Conservation (phyloP, 257 asterid species). For the Penstemon barbatus region DNA sequence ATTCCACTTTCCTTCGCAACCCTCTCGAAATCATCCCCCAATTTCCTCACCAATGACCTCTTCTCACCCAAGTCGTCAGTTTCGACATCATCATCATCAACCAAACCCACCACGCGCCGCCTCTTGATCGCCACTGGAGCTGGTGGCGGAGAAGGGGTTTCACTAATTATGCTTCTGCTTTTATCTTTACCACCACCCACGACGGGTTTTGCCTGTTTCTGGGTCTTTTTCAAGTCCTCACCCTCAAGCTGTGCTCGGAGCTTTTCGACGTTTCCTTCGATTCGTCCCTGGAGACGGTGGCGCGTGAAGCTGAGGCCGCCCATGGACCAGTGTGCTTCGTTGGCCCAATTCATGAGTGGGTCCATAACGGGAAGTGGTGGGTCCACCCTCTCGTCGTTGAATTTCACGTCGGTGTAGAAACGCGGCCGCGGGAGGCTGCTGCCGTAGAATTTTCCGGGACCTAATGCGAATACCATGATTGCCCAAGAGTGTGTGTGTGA, state of each 20-base stretch:
- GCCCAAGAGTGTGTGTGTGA: neutral
- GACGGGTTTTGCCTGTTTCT: conserved; percentile 6
- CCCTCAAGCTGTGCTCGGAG: conserved; percentile 63
- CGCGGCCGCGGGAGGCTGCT: conserved; percentile 89
- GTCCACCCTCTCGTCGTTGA: conserved; percentile 62
- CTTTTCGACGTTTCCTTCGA: conserved; percentile 73
- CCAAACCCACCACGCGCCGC: conserved; percentile 51
- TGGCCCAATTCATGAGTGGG: conserved; percentile 75
- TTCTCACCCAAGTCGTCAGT: conserved; percentile 31
- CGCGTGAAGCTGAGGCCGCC: conserved; percentile 80
- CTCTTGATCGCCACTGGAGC: conserved; percentile 72
- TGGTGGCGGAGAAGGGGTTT: conserved; percentile 60
- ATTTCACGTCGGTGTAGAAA: conserved; percentile 59
- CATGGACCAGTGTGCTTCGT: conserved; percentile 97
- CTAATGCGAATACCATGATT: conserved; percentile 70
- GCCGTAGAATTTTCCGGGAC: conserved; percentile 91
- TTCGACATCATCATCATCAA: conserved; percentile 49
- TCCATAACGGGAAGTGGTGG: conserved; percentile 74
- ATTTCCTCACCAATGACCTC: conserved; percentile 36
- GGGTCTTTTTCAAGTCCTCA: neutral
- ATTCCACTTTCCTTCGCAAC: conserved; percentile 57
- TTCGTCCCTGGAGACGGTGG: conserved; percentile 87
- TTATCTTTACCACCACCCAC: no score
- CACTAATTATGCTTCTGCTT: neutral
- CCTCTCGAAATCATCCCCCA: conserved; percentile 71